Percentiles rank a stretch among this genome's conserved stretches.
Evolutionary conservation across 2,329 filamentous ascomycete species (phyloP).

Genomic region (Triangularia verruculosa): DNA sequence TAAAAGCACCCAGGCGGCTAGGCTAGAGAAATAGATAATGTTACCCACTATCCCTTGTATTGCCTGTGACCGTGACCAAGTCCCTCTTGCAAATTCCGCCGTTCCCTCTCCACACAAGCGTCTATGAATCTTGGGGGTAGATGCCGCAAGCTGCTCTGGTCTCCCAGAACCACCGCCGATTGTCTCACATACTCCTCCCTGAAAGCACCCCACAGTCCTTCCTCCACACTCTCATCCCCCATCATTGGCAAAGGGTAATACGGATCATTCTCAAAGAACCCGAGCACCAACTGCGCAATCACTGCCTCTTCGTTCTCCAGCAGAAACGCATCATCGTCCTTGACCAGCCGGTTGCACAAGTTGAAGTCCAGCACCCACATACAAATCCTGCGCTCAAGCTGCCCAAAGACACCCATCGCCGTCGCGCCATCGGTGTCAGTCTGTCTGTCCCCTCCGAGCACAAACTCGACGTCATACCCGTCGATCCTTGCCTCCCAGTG

Average conservation of each 20-base stretch:
- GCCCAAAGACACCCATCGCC: too few relatives aligned
- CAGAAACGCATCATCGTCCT: constrained; percentile 15
- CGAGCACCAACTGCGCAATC: constrained; percentile 13
- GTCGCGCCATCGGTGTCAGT: too few relatives aligned
- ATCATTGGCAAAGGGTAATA: constrained; percentile 20
- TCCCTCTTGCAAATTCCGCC: constrained; percentile 10
- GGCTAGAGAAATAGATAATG: too few relatives aligned
- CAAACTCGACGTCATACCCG: constrained; percentile 35
- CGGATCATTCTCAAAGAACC: constrained; percentile 23
- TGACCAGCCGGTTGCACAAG: constrained; percentile 22
- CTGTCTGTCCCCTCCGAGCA: constrained; percentile 23
- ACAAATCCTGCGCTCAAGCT: constrained; percentile 3
- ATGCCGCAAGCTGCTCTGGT: background rate
- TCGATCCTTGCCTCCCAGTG: constrained; percentile 34
- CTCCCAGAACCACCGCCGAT: constrained; percentile 9
- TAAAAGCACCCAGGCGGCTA: too few relatives aligned
- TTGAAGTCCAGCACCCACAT: constrained; percentile 36
- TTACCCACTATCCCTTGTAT: constrained; percentile 3
- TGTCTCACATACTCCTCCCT: constrained; percentile 10
- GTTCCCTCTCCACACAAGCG: constrained; percentile 17
- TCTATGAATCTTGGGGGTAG: constrained; percentile 15
- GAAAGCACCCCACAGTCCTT: constrained; percentile 17
- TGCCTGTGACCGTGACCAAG: constrained; percentile 16
- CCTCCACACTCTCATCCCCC: constrained; percentile 8
- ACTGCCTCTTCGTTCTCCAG: constrained; percentile 13